Base-by-base conservation (phyloP, 2,329 filamentous ascomycete genomes). In the Hymenoscyphus albidus region DNA sequence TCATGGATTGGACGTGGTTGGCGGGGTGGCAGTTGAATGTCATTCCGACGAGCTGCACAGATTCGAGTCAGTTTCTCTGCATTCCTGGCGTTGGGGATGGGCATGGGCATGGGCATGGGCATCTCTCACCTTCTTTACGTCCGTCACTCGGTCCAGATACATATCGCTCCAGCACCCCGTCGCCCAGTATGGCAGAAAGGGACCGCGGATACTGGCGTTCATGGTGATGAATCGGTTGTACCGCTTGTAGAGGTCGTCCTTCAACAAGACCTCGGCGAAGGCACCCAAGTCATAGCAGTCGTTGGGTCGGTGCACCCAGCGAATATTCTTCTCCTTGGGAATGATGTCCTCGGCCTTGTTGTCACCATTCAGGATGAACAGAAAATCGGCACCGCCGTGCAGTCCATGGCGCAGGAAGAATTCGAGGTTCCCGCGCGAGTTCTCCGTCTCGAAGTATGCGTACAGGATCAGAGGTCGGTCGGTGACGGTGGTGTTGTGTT, bases 1-100 rank as follows among this genome's bases (percentile, higher is more conserved):
- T 72, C 72, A 74, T 74, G 57, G 70, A 72, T 66, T 72, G 72
- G 51, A 74, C 67, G 60, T 73, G 72, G 61, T 71, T 69, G 5
- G 60, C 61, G 14, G 69, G 68, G 62, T 62, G 63, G 51, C 73
- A 74, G 63, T 73, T 73, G 10, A 66, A 67, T 9, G 71, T 70
- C 69, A 74, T 74, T 4, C 73, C 72, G 10, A 74, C 70, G 22
- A 74, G 70, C 70, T 74, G 56, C 3, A 7, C 5, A n/a, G 18
- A 16, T 22, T 27, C 1, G 5, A 10, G 55, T 70, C 61, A 70
- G 65, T 62, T 40, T 13, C 38, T 14, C 27, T 27, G 18, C 9
- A 13, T 56, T 39, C 18, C 13, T 22, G 51, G 44, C 2, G 27
- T 27, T 27, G 27, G 2, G 27, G 2, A 22, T 22, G 22, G 22